Evolutionary conservation across 2,329 filamentous ascomycete species (phyloP).

Genomic region (Fusarium tricinctum): DNA sequence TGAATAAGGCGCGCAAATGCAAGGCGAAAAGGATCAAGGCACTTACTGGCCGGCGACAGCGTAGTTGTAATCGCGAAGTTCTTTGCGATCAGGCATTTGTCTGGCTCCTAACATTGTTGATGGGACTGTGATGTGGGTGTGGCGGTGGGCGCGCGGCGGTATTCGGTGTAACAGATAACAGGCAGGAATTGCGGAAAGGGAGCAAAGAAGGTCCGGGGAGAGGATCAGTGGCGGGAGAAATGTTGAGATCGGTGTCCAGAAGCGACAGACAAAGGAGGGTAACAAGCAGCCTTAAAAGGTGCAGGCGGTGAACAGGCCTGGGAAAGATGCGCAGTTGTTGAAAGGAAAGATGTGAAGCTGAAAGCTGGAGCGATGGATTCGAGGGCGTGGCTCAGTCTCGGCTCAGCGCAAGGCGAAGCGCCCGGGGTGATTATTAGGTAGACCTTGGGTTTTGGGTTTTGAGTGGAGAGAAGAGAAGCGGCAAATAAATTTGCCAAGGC

Average conservation of each 20-base stretch:
- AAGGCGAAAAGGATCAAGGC: conserved; percentile 23
- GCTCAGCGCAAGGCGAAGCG: conserved; percentile 42
- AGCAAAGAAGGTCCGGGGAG: conserved; percentile 12
- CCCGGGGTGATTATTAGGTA: conserved; percentile 10
- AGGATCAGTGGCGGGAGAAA: conserved; percentile 12
- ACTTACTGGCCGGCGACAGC: conserved; percentile 89
- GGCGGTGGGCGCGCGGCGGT: conserved; percentile 32
- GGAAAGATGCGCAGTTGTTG: conserved; percentile 34
- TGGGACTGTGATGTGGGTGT: conserved; percentile 32
- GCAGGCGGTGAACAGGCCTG: conserved; percentile 32
- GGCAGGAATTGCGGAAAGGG: background rate
- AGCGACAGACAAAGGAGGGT: conserved; percentile 34
- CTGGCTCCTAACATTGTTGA: conserved; percentile 50
- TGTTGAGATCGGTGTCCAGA: conserved; percentile 22
- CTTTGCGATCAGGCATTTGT: conserved; percentile 68
- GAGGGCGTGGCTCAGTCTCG: conserved; percentile 35
- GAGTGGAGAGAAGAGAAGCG: conserved; percentile 25
- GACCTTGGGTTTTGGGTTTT: background rate
- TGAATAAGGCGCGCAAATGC: conserved; percentile 12
- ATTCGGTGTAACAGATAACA: conserved; percentile 30
- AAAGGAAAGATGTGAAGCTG: conserved; percentile 32
- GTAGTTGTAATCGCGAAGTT: conserved; percentile 78
- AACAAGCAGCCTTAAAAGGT: conserved; percentile 16
- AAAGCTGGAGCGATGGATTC: conserved; percentile 33
- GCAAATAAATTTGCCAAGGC: conserved; percentile 4